A percentile compares a stretch with the other conserved stretches of the same genome.
phyloP scores from a whole-genome alignment of 345 rosid species.

The Balakata baccata region DNA sequence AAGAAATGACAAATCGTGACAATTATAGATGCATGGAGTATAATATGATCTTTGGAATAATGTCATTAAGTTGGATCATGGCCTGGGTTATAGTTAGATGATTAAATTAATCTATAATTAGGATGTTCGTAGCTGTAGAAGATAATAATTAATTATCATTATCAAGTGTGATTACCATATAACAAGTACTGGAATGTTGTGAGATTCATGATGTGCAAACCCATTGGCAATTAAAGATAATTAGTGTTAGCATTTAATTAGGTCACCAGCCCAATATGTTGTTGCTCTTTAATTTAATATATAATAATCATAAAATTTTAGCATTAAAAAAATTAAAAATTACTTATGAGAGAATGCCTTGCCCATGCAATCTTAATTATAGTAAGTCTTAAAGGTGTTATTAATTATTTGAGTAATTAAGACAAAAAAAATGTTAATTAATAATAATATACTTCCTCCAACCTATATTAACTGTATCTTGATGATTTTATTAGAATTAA shows the following conservation, averaged over 20 bases:
- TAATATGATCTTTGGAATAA: no score
- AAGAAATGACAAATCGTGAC: no score
- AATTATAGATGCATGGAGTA: no score
- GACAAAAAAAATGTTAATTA: conserved; percentile 1
- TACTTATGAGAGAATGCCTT: conserved; percentile 10
- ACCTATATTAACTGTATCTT: no score
- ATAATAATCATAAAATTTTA: not conserved
- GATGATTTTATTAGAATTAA: no score
- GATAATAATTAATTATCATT: no score
- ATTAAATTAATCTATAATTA: no score
- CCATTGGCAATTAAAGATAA: not conserved
- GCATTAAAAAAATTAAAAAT: no score
- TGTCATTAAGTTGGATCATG: no score
- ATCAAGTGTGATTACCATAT: not conserved
- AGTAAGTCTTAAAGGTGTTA: conserved; percentile 17
- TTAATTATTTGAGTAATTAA: conserved; percentile 18
- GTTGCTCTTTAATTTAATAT: conserved; percentile 24
- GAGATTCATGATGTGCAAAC: conserved; percentile 23
- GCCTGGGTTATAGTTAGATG: no score
- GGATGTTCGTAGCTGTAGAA: no score
- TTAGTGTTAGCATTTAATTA: conserved; percentile 28
- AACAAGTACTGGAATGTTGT: conserved; percentile 36
- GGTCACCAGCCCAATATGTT: conserved; percentile 31
- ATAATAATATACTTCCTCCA: no score
- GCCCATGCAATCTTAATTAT: conserved; percentile 29